phyloP scores from a whole-genome alignment of 2,329 filamentous ascomycete genomes.

The Diaporthe sp. region DNA sequence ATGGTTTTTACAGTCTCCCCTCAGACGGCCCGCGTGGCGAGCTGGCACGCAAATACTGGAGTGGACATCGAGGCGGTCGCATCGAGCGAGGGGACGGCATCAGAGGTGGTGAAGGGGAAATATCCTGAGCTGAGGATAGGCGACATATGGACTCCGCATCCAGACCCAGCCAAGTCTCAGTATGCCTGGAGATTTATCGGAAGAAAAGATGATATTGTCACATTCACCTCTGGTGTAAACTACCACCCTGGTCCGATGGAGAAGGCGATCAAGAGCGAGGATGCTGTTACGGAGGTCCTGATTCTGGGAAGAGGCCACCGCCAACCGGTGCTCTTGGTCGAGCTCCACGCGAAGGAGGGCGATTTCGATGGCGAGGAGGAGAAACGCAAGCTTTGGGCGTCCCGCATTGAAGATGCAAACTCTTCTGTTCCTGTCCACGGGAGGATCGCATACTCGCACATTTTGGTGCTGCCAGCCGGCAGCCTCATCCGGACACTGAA shows the following conservation, averaged over 20 bases:
- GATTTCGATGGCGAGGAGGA: not conserved
- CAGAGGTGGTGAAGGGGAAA: not conserved
- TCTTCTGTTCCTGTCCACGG: constrained; percentile 1
- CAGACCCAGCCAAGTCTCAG: constrained; percentile 42
- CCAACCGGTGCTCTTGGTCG: not conserved
- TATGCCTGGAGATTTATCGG: constrained; percentile 43
- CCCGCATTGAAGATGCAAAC: constrained; percentile 16
- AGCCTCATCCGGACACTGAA: constrained; percentile 33
- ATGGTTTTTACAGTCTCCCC: constrained; percentile 41
- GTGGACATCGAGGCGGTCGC: not conserved
- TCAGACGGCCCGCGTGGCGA: constrained; percentile 34
- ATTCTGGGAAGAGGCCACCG: not conserved
- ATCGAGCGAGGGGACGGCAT: not conserved
- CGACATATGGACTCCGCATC: constrained; percentile 45
- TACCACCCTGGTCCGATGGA: constrained; percentile 26
- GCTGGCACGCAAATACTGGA: constrained; percentile 24
- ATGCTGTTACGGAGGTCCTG: not conserved
- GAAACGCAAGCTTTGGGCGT: not conserved
- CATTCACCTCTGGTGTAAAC: constrained; percentile 29
- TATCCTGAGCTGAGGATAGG: constrained; percentile 35
- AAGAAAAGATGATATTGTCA: constrained; percentile 43
- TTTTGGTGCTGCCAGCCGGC: constrained; percentile 17
- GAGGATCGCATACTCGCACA: constrained; percentile 17
- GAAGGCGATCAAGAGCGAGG: constrained; percentile 12
- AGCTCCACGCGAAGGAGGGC: constrained; percentile 17